Evolutionary conservation across 2,329 filamentous ascomycete species (phyloP), one percentile per base, ranked within the genome.

Genomic region (Fusarium tjaetaba): DNA sequence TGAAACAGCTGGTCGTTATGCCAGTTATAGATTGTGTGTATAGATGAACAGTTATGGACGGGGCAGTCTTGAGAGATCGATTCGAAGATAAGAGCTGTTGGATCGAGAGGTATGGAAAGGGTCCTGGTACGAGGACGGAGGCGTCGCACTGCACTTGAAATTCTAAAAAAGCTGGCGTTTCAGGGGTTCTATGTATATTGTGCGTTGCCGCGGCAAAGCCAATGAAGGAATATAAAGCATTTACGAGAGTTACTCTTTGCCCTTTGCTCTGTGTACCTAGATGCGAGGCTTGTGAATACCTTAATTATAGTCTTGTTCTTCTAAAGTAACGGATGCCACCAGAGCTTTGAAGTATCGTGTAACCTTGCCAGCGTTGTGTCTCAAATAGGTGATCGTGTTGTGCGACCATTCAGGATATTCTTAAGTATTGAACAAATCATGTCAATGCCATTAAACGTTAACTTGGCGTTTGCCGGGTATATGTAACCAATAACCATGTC

Each of bases 1-100:
- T 80, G 96, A 98, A 87, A 99, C 96, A 63, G 96, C 96, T 20
- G 96, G 96, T 70, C 89, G 96, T 60, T 99, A 99, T 84, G 96
- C 96, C 55, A 97, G 94, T 89, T 99, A 99, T 84, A 88, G 96
- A 78, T 80, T 92, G 62, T 91, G 89, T 75, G 90, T 92, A 76
- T 92, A 83, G 61, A 61, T 26, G 28, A 56, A 15, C 32, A 30
- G 34, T 28, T 11, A n/a, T 16, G 51, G 7, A 30, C 18, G 46
- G 38, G 41, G 16, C 41, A 41, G 22, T 58, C 36, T 53, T 45
- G 28, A 65, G 42, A 28, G 42, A 24, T 36, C 16, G 26, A 61
- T 43, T 49, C 34, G 39, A 66, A 42, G 61, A 43, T 45, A 43
- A n/a, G 42, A 62, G 65, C 53, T 55, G 39, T 65, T 66, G 65